Conservation (phyloP, 257 asterid species). For the Ocimum tenuiflorum region DNA sequence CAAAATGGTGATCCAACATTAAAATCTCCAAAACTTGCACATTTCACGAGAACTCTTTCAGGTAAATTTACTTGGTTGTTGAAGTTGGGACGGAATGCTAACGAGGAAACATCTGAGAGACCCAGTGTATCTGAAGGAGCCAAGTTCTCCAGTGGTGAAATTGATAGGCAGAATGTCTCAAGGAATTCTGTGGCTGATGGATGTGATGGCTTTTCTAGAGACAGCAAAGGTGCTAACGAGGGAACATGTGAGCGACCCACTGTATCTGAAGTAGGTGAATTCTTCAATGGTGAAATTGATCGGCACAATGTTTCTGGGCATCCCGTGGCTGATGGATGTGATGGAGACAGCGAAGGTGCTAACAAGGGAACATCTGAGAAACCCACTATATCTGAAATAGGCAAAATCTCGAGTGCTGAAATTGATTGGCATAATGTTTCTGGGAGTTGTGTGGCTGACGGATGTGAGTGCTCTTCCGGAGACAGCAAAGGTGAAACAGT, state of each 20-base stretch:
- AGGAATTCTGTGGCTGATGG: constrained; percentile 12
- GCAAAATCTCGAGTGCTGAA: constrained; percentile 15
- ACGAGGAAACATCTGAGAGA: constrained; percentile 24
- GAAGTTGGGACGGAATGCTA: constrained; percentile 35
- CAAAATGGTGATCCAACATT: constrained; percentile 26
- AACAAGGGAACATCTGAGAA: constrained; percentile 24
- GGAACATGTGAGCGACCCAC: constrained; percentile 17
- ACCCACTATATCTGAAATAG: constrained; percentile 21
- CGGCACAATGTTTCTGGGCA: constrained; percentile 15
- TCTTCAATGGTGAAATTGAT: constrained; percentile 12
- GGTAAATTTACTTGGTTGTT: constrained; percentile 42
- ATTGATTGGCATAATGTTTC: constrained; percentile 18
- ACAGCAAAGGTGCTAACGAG: constrained; percentile 32
- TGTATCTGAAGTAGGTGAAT: constrained; percentile 26
- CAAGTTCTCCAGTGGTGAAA: constrained; percentile 16
- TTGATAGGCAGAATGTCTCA: constrained; percentile 17
- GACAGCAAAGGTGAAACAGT: too few species aligned
- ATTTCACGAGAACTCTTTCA: constrained; percentile 26
- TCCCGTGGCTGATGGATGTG: constrained; percentile 16
- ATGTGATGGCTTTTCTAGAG: constrained; percentile 19
- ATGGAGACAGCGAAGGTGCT: constrained; percentile 28
- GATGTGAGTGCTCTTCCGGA: too few species aligned
- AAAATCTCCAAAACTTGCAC: constrained; percentile 13
- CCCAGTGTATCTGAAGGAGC: constrained; percentile 22
- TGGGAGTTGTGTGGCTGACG: constrained; percentile 13